Evolutionary conservation across 1,284 basidiomycete genomes (phyloP).

Genomic region (Naganishia albida): DNA sequence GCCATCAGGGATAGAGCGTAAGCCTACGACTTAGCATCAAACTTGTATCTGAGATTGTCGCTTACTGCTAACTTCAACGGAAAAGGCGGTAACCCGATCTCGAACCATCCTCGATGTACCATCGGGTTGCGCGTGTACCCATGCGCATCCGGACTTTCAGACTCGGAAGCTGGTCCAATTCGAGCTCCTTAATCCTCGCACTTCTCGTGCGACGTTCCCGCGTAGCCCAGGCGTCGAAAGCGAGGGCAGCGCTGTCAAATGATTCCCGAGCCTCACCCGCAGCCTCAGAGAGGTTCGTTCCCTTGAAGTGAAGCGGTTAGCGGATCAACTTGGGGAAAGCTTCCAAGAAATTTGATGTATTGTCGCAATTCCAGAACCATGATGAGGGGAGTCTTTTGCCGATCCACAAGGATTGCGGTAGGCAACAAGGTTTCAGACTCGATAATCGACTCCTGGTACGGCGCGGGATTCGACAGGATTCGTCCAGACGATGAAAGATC

Average conservation of each 20-base stretch:
- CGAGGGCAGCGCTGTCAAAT: too few species aligned
- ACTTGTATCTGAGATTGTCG: neutral
- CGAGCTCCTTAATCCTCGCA: neutral
- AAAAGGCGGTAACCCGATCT: neutral
- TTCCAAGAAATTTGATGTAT: slow-evolving; percentile 2
- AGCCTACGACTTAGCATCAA: neutral
- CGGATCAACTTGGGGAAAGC: neutral
- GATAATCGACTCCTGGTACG: neutral
- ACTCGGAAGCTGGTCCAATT: neutral
- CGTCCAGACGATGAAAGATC: neutral
- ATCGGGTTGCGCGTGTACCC: slow-evolving; percentile 10
- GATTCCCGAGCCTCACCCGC: neutral
- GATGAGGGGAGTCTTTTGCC: slow-evolving; percentile 4
- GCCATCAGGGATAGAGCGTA: neutral
- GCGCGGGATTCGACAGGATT: neutral
- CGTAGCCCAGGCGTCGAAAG: neutral
- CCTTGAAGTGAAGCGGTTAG: neutral
- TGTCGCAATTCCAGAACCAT: slow-evolving; percentile 1
- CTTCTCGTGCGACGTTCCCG: neutral
- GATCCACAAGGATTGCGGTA: neutral
- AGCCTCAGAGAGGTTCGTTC: neutral
- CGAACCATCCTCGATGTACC: slow-evolving; percentile 9
- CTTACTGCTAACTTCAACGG: slow-evolving; percentile 2
- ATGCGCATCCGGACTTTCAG: slow-evolving; percentile 11
- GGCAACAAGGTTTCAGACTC: neutral